Base-by-base conservation (phyloP, 1,139 yeast species). In the Candida tetrigidarum region DNA sequence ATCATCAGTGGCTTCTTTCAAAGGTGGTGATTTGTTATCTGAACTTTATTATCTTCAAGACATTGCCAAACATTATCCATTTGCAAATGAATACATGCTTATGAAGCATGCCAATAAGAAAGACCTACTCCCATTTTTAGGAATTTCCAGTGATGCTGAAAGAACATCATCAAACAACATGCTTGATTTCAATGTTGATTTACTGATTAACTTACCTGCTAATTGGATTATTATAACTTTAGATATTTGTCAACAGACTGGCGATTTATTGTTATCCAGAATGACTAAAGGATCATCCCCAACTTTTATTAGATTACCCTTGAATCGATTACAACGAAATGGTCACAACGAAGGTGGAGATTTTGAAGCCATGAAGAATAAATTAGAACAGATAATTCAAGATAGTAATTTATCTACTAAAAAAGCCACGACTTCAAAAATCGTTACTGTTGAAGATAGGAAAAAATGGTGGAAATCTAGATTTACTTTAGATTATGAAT, bases 391-490 rank as follows among this genome's bases (percentile, higher is more conserved):
- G 0, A 83, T 91, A 9, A 84, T 90, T 22, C 52, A 60, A 0
- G 72, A 74, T 40, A 89, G 95, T 58, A 81, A 86, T 51, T 56
- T 63, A 2, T 80, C 91, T 0, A 86, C 96, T 0, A 74, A 76
- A 22, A 52, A 62, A 4, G 76, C 72, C 19, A 73, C 78, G 1
- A 83, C 88, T 0, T 67, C 78, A 18, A 52, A 58, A 8, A 75
- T 83, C 3, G 64, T 60, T n/a, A 76, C 89, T 0, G 75, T 78
- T 41, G 86, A 81, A 32, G 86, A 84, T 37, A 73, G 93, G 46
- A 77, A 76, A 38, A 57, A 66, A 5, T 92, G 97, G 97, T 93
- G 97, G 96, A 74, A 74, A 41, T 67, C 72, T 30, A 68, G 98
- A 42, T 81, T 81, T 48, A 66, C 66, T 0, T 67, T 91, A 19